phyloP scores from a whole-genome alignment of 345 rosid genomes.

The Viola odorata region DNA sequence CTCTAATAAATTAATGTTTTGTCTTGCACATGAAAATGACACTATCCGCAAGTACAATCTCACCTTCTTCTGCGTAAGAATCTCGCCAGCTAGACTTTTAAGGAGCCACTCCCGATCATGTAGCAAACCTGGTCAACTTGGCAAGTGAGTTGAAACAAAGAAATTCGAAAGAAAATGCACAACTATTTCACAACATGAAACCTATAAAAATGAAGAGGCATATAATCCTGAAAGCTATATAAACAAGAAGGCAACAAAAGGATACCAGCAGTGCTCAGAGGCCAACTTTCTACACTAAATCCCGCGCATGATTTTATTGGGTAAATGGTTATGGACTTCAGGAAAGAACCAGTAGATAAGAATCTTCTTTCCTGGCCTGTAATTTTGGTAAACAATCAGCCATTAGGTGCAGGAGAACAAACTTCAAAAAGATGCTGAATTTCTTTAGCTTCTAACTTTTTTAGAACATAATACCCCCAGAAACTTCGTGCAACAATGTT shows the following conservation, averaged over 20 bases:
- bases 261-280: slow-evolving; percentile 76
- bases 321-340: slow-evolving; percentile 64
- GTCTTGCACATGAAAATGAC: neutral
- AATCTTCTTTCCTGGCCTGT: slow-evolving; percentile 42
- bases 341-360: slow-evolving; percentile 25
- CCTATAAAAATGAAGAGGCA: neutral
- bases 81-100: slow-evolving; percentile 65
- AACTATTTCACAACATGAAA: neutral
- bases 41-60: slow-evolving; percentile 8
- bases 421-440: neutral
- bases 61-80: slow-evolving; percentile 89
- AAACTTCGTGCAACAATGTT: no score
- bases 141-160: neutral
- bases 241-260: slow-evolving; percentile 5
- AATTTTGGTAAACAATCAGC: slow-evolving; percentile 18
- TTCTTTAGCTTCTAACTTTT: neutral
- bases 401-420: slow-evolving; percentile 3
- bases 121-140: slow-evolving; percentile 43
- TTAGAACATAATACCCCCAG: neutral
- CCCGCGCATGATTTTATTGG: slow-evolving; percentile 97
- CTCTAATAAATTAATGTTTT: slow-evolving; percentile 10
- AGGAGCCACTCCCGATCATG: slow-evolving; percentile 95
- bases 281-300: slow-evolving; percentile 72
- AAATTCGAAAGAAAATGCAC: neutral
- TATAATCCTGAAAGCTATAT: neutral